Evolutionary conservation across 2,329 filamentous ascomycete genomes (phyloP).

Genomic region (Pestalotiopsis sp.): DNA sequence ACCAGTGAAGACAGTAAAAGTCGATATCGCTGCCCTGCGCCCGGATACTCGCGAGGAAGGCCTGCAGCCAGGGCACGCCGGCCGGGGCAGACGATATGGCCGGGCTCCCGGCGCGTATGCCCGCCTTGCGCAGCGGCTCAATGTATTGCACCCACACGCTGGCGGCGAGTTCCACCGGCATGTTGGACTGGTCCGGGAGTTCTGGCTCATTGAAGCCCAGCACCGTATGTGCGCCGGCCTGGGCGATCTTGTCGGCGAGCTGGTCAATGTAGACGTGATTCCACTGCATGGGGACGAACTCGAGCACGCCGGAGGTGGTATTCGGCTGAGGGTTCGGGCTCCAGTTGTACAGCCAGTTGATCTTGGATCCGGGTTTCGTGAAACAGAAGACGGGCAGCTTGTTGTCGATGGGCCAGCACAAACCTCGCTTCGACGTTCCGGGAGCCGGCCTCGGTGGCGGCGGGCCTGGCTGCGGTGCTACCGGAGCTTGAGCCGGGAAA

Average conservation of each 20-base stretch:
- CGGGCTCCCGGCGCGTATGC: background rate
- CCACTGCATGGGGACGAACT: slow-evolving; percentile 6
- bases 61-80: background rate
- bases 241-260: background rate
- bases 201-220: slow-evolving; percentile 4
- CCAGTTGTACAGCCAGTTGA: slow-evolving; percentile 6
- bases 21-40: slow-evolving; percentile 1
- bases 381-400: background rate
- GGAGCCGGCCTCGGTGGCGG: background rate
- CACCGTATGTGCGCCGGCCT: background rate
- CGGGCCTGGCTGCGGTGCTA: background rate
- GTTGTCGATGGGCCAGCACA: slow-evolving; percentile 3
- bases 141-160: background rate
- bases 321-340: background rate
- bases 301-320: background rate
- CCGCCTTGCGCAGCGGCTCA: background rate
- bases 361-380: background rate
- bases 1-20: slow-evolving; percentile 6
- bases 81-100: background rate
- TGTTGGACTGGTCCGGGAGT: slow-evolving; percentile 1
- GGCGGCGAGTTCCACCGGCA: background rate
- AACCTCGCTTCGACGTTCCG: background rate
- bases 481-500: background rate
- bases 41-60: background rate
- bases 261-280: background rate